Evolutionary conservation across 1,284 basidiomycete genomes (phyloP).

Genomic region (Cutaneotrichosporon cutaneum): DNA sequence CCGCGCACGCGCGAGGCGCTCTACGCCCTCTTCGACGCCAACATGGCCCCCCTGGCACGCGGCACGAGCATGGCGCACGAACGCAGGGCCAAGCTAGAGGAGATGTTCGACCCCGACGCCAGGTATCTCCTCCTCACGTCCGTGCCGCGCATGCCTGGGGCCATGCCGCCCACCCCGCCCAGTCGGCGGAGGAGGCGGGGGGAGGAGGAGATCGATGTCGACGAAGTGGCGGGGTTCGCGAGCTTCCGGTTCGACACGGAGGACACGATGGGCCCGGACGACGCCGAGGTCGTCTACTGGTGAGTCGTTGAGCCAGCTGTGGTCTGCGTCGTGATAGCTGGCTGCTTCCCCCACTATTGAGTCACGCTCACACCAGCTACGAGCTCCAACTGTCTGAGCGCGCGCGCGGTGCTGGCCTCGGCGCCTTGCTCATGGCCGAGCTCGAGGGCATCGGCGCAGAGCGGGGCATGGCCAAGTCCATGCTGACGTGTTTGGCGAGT

Average conservation of each 20-base stretch:
- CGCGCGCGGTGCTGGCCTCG: slow-evolving; percentile 35
- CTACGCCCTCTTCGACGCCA: slow-evolving; percentile 37
- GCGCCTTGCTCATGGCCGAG: slow-evolving; percentile 33
- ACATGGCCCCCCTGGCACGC: slow-evolving; percentile 38
- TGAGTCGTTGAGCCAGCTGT: too few species aligned
- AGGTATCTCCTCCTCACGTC: slow-evolving; percentile 31
- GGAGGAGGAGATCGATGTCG: slow-evolving; percentile 8
- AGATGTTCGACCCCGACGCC: slow-evolving; percentile 45
- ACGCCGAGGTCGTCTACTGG: slow-evolving; percentile 49
- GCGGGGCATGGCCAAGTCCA: slow-evolving; percentile 44
- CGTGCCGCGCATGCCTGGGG: slow-evolving; percentile 21
- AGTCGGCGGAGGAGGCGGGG: slow-evolving; percentile 13
- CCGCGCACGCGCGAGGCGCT: slow-evolving; percentile 24
- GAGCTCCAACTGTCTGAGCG: slow-evolving; percentile 41
- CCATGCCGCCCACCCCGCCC: slow-evolving; percentile 16
- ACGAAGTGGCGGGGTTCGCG: slow-evolving; percentile 39
- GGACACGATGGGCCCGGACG: slow-evolving; percentile 39
- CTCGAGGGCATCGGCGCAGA: slow-evolving; percentile 39
- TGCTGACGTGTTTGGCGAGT: slow-evolving; percentile 51
- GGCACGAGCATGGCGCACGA: slow-evolving; percentile 34
- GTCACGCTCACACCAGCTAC: slow-evolving; percentile 40
- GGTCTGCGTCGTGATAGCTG: too few species aligned
- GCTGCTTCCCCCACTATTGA: too few species aligned
- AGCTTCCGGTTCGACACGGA: slow-evolving; percentile 52
- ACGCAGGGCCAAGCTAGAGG: slow-evolving; percentile 35